A percentile compares a stretch with the other conserved stretches of the same genome.
Conservation (phyloP, 2,329 filamentous ascomycete species). For the Alternaria tenuissima region DNA sequence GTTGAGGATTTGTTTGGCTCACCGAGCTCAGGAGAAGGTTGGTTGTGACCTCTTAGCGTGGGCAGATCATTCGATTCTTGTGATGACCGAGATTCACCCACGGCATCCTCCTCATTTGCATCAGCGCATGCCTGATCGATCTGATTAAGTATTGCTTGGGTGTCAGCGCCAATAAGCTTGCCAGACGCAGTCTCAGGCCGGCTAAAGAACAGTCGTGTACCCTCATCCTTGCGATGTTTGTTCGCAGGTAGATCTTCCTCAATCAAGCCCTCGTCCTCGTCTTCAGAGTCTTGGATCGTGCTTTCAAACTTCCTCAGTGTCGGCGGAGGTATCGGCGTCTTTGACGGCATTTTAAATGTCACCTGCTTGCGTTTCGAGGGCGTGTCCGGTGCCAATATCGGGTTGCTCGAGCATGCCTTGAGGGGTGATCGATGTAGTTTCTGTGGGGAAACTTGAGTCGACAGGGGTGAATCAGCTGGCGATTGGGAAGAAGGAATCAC, state of each 20-base stretch:
- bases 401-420: conserved; percentile 24
- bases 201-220: conserved; percentile 12
- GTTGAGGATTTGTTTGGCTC: conserved; percentile 10
- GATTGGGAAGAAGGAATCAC: conserved; percentile 50
- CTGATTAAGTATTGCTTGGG: conserved; percentile 35
- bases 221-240: conserved; percentile 6
- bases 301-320: conserved; percentile 37
- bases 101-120: conserved; percentile 10
- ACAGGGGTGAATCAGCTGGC: conserved; percentile 40
- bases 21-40: conserved; percentile 32
- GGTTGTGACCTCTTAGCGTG: background rate
- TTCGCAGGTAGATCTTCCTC: conserved; percentile 23
- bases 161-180: conserved; percentile 30
- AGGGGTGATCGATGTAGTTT: conserved; percentile 27
- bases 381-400: conserved; percentile 24
- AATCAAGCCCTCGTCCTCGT: conserved; percentile 37
- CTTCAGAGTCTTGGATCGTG: conserved; percentile 46
- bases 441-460: conserved; percentile 36
- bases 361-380: conserved; percentile 45
- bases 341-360: conserved; percentile 29
- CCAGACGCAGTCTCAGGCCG: background rate
- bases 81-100: conserved; percentile 4
- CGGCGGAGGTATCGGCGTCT: conserved; percentile 22
- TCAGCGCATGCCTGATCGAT: conserved; percentile 40
- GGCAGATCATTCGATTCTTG: conserved; percentile 14